These are phyloP conservation scores for Samsoniella hepiali DNA, from an alignment of 2,329 filamentous ascomycete species.

Conservation along the genomic window DNA sequence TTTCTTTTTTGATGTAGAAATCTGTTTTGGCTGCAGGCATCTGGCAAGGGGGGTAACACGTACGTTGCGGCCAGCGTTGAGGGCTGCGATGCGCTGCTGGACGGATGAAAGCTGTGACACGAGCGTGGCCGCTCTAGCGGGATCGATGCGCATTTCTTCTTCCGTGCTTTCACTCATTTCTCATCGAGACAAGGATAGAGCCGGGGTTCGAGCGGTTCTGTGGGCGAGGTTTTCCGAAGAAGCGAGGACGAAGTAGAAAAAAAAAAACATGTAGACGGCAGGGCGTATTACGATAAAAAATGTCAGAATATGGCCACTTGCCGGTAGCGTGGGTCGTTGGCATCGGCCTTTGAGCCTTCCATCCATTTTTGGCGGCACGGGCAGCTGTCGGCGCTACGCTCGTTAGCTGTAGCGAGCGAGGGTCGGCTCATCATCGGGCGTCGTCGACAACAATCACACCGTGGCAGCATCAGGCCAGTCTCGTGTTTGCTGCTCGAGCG, in stretches of 20 bases:
- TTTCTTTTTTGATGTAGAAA: neutral
- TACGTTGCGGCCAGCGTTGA: constrained; percentile 53
- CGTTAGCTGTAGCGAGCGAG: neutral
- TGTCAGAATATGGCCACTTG: constrained; percentile 2
- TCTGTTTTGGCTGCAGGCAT: neutral
- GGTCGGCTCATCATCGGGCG: constrained; percentile 35
- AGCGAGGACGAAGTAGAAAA: neutral
- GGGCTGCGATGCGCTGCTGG: constrained; percentile 53
- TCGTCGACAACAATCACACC: constrained; percentile 19
- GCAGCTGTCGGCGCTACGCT: neutral
- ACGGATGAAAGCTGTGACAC: constrained; percentile 60
- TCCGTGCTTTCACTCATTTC: constrained; percentile 42
- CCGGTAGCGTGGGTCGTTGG: constrained; percentile 13
- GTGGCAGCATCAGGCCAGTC: neutral
- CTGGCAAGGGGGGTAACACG: constrained; percentile 28
- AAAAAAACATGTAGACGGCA: neutral
- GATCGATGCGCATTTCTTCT: constrained; percentile 61
- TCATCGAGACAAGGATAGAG: neutral
- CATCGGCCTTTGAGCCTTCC: neutral
- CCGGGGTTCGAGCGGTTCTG: neutral
- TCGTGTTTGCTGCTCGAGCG: neutral
- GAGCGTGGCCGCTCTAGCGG: constrained; percentile 59
- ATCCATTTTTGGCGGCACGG: constrained; percentile 8
- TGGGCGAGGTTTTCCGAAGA: neutral
- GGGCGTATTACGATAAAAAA: constrained; percentile 7